Evolutionary conservation across 208 protist species (phyloP).

Genomic region (Balamuthia mandrillaris): DNA sequence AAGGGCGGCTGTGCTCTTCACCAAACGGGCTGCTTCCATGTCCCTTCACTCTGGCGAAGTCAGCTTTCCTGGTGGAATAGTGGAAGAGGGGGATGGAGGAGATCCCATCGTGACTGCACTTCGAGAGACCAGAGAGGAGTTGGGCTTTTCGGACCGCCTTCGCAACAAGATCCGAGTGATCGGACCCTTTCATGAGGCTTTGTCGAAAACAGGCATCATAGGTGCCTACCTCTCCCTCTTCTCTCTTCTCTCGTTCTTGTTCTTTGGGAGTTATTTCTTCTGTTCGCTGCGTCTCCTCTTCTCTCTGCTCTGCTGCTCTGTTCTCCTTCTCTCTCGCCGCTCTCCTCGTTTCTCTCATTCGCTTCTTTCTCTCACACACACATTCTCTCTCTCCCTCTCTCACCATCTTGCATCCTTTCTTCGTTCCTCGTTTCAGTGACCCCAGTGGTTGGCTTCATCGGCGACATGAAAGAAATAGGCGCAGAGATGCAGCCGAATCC

Average conservation of each 20-base stretch:
- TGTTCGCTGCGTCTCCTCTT: too few relatives aligned
- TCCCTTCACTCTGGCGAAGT: constrained; percentile 2
- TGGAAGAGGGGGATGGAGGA: not conserved
- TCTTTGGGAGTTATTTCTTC: too few relatives aligned
- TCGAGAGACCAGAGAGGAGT: constrained; percentile 13
- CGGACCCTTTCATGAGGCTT: constrained; percentile 4
- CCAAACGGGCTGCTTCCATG: not conserved
- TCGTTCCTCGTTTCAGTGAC: not conserved
- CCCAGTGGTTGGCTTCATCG: not conserved
- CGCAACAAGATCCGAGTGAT: not conserved
- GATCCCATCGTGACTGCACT: constrained; percentile 2
- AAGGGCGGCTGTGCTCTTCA: not conserved
- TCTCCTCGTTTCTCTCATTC: not conserved
- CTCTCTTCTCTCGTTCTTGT: too few relatives aligned
- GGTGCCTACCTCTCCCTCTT: not conserved
- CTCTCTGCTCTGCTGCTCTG: too few relatives aligned
- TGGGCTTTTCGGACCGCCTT: constrained; percentile 18
- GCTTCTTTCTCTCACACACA: rapidly evolving
- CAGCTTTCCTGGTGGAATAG: constrained; percentile 25
- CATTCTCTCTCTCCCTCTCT: too few relatives aligned
- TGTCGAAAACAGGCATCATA: constrained; percentile 12
- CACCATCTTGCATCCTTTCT: not conserved
- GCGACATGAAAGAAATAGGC: not conserved
- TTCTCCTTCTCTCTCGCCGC: too few relatives aligned
- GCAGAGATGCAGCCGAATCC: not conserved